Percentiles rank a stretch among this genome's conserved stretches.
phyloP scores from a whole-genome alignment of 2,329 filamentous ascomycete species.

The Pyrenophora seminiperda region DNA sequence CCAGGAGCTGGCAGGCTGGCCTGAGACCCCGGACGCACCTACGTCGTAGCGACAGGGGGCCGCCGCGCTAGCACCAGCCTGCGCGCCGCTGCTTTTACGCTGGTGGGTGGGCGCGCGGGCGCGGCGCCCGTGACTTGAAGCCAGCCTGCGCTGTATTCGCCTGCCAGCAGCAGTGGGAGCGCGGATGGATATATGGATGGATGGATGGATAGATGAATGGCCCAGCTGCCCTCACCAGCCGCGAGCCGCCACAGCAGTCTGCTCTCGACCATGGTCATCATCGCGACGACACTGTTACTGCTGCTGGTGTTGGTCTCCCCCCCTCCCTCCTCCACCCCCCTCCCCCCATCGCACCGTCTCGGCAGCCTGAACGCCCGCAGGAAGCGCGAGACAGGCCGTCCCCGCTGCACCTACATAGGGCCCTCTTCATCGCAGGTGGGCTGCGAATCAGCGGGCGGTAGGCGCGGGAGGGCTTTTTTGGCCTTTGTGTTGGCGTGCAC shows the following conservation, averaged over 20 bases:
- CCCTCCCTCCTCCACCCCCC: too few species aligned
- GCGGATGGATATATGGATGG: too few species aligned
- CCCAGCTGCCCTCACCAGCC: too few species aligned
- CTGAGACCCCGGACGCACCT: conserved; percentile 35
- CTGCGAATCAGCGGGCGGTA: conserved; percentile 35
- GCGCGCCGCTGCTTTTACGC: conserved; percentile 39
- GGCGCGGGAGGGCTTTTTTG: conserved; percentile 34
- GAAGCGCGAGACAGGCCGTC: conserved; percentile 21
- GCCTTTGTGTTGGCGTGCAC: conserved; percentile 36
- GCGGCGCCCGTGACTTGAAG: conserved; percentile 14
- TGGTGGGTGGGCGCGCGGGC: conserved; percentile 36
- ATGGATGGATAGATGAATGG: too few species aligned
- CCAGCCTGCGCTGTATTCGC: conserved; percentile 24
- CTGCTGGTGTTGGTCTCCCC: too few species aligned
- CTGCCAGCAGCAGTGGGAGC: not conserved
- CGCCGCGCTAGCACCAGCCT: conserved; percentile 27
- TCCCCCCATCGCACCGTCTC: not conserved
- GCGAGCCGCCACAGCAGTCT: too few species aligned
- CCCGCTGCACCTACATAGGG: conserved; percentile 25
- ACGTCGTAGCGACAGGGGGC: conserved; percentile 26
- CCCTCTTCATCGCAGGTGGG: conserved; percentile 24
- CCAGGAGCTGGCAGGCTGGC: conserved; percentile 39
- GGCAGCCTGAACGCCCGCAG: conserved; percentile 25
- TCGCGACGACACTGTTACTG: too few species aligned
- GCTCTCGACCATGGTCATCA: too few species aligned